A percentile compares a stretch with the other conserved stretches of the same genome.
Conservation (phyloP, 2,329 filamentous ascomycete genomes). For the Xylaria sp. region DNA sequence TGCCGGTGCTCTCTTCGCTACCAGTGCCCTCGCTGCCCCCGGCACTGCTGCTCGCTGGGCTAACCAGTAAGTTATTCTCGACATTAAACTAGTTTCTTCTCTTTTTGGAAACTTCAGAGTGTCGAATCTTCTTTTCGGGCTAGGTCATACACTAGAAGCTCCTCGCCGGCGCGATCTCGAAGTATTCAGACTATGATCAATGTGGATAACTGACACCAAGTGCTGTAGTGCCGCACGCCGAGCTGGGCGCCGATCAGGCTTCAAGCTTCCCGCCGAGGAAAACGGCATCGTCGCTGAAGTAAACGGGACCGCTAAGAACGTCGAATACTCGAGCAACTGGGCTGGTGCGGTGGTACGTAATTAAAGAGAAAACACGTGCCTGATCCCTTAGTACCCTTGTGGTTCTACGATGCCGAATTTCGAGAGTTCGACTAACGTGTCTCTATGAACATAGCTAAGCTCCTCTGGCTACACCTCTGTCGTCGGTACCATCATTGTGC, state of each 20-base stretch:
- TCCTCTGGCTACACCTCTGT: constrained; percentile 62
- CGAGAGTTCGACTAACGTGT: neutral
- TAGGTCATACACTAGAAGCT: neutral
- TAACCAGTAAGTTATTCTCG: constrained; percentile 37
- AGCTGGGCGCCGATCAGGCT: constrained; percentile 35
- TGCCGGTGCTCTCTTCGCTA: constrained; percentile 53
- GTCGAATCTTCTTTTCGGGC: neutral
- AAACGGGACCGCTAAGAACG: constrained; percentile 52
- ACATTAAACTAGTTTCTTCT: neutral
- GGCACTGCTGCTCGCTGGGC: constrained; percentile 54
- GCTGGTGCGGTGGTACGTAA: constrained; percentile 60
- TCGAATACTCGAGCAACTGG: constrained; percentile 67
- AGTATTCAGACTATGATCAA: neutral
- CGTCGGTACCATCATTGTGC: constrained; percentile 63
- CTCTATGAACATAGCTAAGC: constrained; percentile 48
- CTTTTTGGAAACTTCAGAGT: neutral
- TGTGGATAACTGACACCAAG: neutral
- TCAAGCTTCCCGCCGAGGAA: constrained; percentile 47
- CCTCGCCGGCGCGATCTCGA: no score
- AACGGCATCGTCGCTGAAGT: constrained; percentile 43
- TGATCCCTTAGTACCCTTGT: neutral
- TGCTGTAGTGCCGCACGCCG: constrained; percentile 40
- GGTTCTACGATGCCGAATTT: neutral
- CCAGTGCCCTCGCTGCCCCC: constrained; percentile 57
- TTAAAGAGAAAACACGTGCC: neutral